Evolutionary conservation across 768 basidiomycete genomes (phyloP).

Genomic region (Agrocybe pediades): DNA sequence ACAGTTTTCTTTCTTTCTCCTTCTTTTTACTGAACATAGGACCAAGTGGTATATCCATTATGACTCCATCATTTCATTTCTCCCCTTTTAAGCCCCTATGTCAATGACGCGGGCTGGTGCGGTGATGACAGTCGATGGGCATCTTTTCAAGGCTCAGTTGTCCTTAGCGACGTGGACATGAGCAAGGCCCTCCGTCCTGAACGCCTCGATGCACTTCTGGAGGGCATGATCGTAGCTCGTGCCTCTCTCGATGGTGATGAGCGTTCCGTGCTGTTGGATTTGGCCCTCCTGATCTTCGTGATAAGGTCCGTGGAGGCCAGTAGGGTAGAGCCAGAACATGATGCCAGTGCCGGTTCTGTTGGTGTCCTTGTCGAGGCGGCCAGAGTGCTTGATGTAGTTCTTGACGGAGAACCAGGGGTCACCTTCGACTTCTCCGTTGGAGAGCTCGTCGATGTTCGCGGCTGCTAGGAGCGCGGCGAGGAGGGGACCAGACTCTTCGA

Average conservation of each 20-base stretch:
- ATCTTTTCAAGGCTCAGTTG: neutral
- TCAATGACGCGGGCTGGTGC: no score
- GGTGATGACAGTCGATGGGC: no score
- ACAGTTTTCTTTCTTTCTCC: no score
- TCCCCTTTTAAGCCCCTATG: no score
- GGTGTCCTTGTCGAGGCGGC: neutral
- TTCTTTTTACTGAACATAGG: no score
- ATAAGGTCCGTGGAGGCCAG: constrained; percentile 2
- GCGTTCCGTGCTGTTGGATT: constrained; percentile 3
- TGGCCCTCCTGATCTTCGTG: constrained; percentile 6
- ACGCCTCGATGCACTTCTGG: neutral
- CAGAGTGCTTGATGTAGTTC: neutral
- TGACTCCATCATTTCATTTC: no score
- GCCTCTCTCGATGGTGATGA: constrained; percentile 2
- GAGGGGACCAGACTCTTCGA: neutral
- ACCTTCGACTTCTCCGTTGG: neutral
- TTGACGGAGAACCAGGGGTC: neutral
- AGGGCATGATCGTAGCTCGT: neutral
- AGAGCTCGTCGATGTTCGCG: neutral
- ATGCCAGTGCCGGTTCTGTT: neutral
- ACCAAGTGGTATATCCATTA: no score
- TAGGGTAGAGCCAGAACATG: constrained; percentile 8
- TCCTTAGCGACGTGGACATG: constrained; percentile 3
- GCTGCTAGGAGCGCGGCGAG: neutral
- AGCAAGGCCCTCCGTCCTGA: neutral